Evolutionary conservation across 345 rosid genomes (phyloP).

Genomic region (Anacardium occidentale): DNA sequence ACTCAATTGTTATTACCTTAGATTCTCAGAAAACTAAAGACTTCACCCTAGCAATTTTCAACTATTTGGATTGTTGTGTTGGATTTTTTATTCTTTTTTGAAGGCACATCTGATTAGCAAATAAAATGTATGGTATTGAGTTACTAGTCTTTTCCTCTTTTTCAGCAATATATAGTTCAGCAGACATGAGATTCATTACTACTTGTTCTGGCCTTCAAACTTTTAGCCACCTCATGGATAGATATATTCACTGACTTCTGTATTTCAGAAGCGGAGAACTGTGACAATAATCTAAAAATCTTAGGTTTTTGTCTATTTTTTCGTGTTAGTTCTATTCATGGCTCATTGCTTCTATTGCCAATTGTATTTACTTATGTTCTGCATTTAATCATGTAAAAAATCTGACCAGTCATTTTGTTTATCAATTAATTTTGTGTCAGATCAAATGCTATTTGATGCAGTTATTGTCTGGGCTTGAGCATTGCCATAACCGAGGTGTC

Average conservation of each 20-base stretch:
- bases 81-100: neutral
- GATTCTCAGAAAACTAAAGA: neutral
- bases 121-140: neutral
- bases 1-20: neutral
- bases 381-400: neutral
- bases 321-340: neutral
- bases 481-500: slow-evolving; percentile 79
- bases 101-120: neutral
- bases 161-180: neutral
- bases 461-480: slow-evolving; percentile 81
- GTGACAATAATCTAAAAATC: neutral
- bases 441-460: slow-evolving; percentile 87
- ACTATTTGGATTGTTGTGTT: slow-evolving; percentile 8
- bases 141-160: neutral
- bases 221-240: neutral
- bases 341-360: slow-evolving; percentile 6
- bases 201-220: neutral
- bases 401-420: slow-evolving; percentile 11
- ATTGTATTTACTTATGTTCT: neutral
- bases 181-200: slow-evolving; percentile 2
- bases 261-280: too few relatives aligned
- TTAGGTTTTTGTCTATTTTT: neutral
- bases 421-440: slow-evolving; percentile 32
- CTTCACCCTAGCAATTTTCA: neutral
- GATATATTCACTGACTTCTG: too few relatives aligned